Evolutionary conservation across 2,329 filamentous ascomycete genomes (phyloP), one percentile per base, ranked within the genome.

Genomic region (Blastomyces parvus): DNA sequence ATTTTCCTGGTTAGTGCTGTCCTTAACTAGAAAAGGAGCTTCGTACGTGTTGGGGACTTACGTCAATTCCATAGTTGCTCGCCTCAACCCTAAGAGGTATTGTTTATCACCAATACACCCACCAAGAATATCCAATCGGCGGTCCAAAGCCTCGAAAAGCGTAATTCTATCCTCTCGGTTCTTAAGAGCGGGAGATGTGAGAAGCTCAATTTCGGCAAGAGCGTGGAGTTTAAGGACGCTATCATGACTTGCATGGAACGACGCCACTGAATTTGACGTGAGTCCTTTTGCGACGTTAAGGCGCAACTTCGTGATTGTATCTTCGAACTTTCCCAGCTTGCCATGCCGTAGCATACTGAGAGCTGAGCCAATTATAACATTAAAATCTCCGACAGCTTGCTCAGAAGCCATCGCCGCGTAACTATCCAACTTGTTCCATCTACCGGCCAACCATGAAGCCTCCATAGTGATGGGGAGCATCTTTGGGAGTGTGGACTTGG

Each of bases 41-140:
- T 60, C 50, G 33, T 61, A 33, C 61, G 63, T 53, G 38, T 59
- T 27, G 22, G 44, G 44, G 33, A 63, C 62, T 61, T 53, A 72
- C 68, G 86, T 85, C 63, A 95, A 74, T 68, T 92, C 86, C 90
- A 99, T 96, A 0, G 88, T 85, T 30, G 94, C 93, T 68, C 94
- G 84, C 63, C 92, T 86, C 50, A 97, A 82, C 0, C 91, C 89
- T 36, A 99, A 81, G 11, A 99, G 77, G 72, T 96, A 97, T 72
- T 97, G 93, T 74, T 99, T 99, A 73, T 99, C 92, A 61, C 87
- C 85, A 46, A 92, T 87, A 70, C 94, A 96, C 0, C 91, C 90
- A 0, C 95, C 94, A 2, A 99, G 80, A 1, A 95, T 83, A 68
- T 92, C 89, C n/a, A 99, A 79, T n/a, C 94, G 86, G 56, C 88